Conservation (phyloP, 1,139 yeast species). For the Saccharomyces hybrid region DNA sequence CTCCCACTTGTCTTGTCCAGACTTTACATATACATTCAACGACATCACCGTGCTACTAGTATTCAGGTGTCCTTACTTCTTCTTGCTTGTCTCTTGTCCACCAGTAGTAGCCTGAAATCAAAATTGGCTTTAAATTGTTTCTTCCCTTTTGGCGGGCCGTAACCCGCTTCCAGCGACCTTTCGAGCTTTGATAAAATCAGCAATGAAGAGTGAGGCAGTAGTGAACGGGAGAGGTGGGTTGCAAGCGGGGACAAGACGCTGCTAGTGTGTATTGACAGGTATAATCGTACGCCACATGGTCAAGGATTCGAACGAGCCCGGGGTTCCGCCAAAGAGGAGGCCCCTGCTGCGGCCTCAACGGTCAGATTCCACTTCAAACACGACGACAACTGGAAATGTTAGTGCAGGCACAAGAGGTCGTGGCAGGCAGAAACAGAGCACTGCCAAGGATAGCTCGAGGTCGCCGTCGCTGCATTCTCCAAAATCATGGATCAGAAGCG, state of each 20-base stretch:
- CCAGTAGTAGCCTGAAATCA: background rate
- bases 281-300: background rate
- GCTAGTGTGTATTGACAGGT: background rate
- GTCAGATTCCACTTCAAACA: background rate
- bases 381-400: background rate
- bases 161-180: background rate
- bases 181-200: background rate
- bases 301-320: background rate
- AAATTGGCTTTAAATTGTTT: background rate
- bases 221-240: background rate
- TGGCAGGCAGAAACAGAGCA: slow-evolving; percentile 2
- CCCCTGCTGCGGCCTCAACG: background rate
- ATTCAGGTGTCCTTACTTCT: background rate
- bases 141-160: background rate
- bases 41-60: slow-evolving; percentile 13
- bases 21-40: slow-evolving; percentile 27
- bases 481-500: slow-evolving; percentile 18
- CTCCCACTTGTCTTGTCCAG: slow-evolving; percentile 76
- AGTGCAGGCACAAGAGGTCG: slow-evolving; percentile 4
- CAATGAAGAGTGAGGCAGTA: background rate
- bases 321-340: background rate
- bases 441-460: background rate
- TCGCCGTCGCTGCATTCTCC: slow-evolving; percentile 5
- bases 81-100: background rate
- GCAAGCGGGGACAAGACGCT: background rate